Evolutionary conservation across 2,329 filamentous ascomycete species (phyloP), one percentile per base, ranked within the genome.

Genomic region (Coniochaeta sp.): DNA sequence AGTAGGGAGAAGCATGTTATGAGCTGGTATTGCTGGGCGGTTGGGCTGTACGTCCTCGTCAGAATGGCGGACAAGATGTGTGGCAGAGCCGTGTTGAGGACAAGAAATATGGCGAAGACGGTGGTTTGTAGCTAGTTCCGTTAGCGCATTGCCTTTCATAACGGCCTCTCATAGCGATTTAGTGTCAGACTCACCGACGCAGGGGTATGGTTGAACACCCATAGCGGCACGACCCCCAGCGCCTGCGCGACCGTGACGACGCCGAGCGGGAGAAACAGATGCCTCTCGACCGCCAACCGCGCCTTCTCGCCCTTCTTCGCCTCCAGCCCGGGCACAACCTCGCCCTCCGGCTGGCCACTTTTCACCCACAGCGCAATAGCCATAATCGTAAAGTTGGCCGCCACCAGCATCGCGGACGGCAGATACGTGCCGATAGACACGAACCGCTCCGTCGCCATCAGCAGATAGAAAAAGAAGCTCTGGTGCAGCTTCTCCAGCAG

Each of bases 361-460:
- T 90, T 87, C 17, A 97, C 82, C 95, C 95, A 99, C n/a, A 97
- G 79, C 17, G 88, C 88, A 66, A 98, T 93, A 5, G 93, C 91
- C 80, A 93, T 96, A 71, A 99, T 93, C 32, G 90, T 96, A 70
- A 98, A 98, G 72, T 93, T 97, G 50, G 88, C 89, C 1, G 95
- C 95, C 60, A 99, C 83, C 57, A 98, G 77, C 95, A 99, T 99
- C n/a, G 95, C 95, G 67, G 91, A 96, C 0, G 95, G 95, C 3
- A 99, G 81, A 70, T 99, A 99, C 1, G 93, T 99, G 17, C 95
- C 95, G 64, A 99, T 99, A 74, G 93, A 98, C 66, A 98, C 95
- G 71, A 99, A 99, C 12, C 93, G 87, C 68, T 95, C 90, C 32
- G 88, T 85, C 66, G 96, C 89, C 85, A 98, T 92, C 52, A 99